Conservation (phyloP, 768 basidiomycete species). For the Boletus tylopilopsis region DNA sequence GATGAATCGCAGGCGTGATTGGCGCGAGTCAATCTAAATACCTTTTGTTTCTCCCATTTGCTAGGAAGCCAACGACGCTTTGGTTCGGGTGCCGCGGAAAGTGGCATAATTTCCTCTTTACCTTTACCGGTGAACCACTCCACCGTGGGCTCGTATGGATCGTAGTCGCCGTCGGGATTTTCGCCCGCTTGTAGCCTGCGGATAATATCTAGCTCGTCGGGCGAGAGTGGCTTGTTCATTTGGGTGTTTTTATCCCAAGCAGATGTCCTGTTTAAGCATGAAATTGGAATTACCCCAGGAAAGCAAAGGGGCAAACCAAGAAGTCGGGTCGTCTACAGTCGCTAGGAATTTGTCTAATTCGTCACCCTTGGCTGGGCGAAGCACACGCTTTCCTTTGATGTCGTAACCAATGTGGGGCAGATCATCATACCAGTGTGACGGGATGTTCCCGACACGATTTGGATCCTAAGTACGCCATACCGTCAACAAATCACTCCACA, state of each 20-base stretch:
- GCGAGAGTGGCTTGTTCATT: constrained; percentile 78
- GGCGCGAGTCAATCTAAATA: constrained; percentile 28
- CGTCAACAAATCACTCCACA: neutral
- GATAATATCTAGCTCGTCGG: constrained; percentile 94
- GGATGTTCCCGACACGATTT: constrained; percentile 94
- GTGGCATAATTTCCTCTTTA: constrained; percentile 91
- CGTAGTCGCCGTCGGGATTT: constrained; percentile 84
- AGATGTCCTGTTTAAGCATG: constrained; percentile 59
- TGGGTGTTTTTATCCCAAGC: constrained; percentile 89
- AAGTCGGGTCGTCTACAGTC: constrained; percentile 85
- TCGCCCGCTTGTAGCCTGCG: constrained; percentile 85
- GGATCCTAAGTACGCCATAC: constrained; percentile 54
- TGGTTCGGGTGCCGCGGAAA: constrained; percentile 88
- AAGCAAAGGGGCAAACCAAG: constrained; percentile 62
- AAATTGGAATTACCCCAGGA: neutral
- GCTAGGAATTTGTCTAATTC: constrained; percentile 95
- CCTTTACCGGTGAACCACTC: constrained; percentile 99
- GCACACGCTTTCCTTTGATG: constrained; percentile 89
- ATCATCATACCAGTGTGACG: constrained; percentile 99
- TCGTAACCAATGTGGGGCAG: constrained; percentile 98
- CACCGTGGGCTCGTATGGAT: constrained; percentile 90
- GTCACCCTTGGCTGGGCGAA: constrained; percentile 92
- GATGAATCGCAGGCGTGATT: constrained; percentile 2
- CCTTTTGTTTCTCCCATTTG: constrained; percentile 99
- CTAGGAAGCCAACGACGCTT: constrained; percentile 96